Conservation (phyloP, 2,329 filamentous ascomycete species). For the Nemania abortiva region DNA sequence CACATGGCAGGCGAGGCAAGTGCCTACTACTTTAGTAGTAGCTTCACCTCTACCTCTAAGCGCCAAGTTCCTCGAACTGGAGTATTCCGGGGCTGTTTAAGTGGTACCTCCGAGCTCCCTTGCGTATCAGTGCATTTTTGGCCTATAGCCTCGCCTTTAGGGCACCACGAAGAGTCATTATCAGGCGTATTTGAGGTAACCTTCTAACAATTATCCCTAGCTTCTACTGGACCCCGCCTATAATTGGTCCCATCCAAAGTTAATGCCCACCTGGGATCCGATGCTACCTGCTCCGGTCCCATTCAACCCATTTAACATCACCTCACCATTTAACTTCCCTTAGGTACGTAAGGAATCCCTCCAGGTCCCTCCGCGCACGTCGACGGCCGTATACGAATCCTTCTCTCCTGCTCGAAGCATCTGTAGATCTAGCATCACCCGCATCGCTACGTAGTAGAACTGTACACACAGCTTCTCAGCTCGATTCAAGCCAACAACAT, state of each 20-base stretch:
- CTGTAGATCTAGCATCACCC: constrained; percentile 8
- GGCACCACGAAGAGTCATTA: neutral
- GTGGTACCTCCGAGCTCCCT: constrained; percentile 22
- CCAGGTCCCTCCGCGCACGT: neutral
- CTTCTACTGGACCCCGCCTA: constrained; percentile 23
- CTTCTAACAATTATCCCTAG: constrained; percentile 27
- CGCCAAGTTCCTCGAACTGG: neutral
- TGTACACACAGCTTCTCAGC: constrained; percentile 4
- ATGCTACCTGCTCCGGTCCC: neutral
- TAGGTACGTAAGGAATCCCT: constrained; percentile 1
- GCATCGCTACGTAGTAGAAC: constrained; percentile 12
- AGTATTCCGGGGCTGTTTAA: constrained; percentile 28
- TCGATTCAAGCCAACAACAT: neutral
- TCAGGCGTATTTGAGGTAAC: constrained; percentile 7
- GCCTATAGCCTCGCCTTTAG: constrained; percentile 5
- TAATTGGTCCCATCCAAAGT: constrained; percentile 22
- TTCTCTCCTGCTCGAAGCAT: constrained; percentile 19
- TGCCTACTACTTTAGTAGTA: neutral
- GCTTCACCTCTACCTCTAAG: neutral
- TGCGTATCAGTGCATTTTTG: neutral
- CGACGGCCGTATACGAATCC: neutral
- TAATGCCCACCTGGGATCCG: neutral
- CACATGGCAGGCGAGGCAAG: constrained; percentile 5
- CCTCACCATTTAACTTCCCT: neutral
- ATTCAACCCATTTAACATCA: constrained; percentile 11